These are phyloP conservation scores for Globisporangium apiculatum DNA, from an alignment of 352 stramenopile genomes.

Conservation along the genomic window DNA sequence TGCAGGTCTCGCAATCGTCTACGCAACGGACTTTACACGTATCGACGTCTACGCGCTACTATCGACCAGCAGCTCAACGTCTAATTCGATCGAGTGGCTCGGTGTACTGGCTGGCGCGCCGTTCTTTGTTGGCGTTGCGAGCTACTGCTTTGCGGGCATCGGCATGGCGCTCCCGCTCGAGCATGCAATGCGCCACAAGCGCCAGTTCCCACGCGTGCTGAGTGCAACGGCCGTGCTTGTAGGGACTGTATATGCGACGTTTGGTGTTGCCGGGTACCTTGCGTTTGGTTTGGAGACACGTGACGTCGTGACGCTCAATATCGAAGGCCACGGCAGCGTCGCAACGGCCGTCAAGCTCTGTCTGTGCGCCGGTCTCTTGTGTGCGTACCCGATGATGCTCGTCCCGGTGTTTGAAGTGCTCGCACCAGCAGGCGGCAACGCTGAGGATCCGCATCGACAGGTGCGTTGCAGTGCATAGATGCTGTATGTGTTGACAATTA, in stretches of 20 bases:
- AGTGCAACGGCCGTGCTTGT: constrained; percentile 42
- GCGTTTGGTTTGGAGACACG: constrained; percentile 52
- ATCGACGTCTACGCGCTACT: constrained; percentile 13
- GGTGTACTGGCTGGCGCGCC: constrained; percentile 41
- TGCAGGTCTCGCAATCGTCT: constrained; percentile 51
- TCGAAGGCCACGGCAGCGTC: constrained; percentile 28
- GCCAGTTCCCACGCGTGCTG: constrained; percentile 48
- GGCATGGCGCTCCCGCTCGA: constrained; percentile 69
- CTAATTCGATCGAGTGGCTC: constrained; percentile 18
- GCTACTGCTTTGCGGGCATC: constrained; percentile 78
- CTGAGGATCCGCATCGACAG: neutral
- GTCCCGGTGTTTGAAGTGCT: constrained; percentile 65
- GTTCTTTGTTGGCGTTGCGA: constrained; percentile 68
- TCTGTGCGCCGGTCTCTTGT: constrained; percentile 62
- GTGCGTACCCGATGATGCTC: constrained; percentile 85
- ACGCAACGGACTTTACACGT: constrained; percentile 57
- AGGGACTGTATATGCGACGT: constrained; percentile 55
- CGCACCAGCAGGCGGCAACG: neutral
- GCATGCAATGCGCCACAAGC: constrained; percentile 43
- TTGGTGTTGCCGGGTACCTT: constrained; percentile 63
- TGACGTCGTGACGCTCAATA: constrained; percentile 79
- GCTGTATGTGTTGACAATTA: neutral
- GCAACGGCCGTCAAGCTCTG: constrained; percentile 69
- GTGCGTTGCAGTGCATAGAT: neutral
- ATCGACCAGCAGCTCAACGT: constrained; percentile 11